Evolutionary conservation across 2,329 filamentous ascomycete species (phyloP).

Genomic region (Aspergillus terreus): DNA sequence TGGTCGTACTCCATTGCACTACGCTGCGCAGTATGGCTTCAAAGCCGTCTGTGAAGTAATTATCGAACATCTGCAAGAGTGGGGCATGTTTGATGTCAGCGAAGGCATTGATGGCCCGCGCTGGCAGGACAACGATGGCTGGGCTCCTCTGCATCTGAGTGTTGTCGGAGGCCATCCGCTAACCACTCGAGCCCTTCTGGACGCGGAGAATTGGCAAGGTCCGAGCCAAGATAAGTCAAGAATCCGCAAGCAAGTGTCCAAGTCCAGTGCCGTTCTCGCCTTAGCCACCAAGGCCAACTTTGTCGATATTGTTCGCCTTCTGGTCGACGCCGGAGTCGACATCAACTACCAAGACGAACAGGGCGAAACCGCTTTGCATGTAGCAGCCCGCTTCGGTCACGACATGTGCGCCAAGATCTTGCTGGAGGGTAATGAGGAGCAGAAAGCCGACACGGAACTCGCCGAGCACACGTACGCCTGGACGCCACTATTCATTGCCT

Average conservation of each 20-base stretch:
- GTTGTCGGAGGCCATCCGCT: conserved; percentile 87
- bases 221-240: conserved; percentile 58
- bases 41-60: conserved; percentile 84
- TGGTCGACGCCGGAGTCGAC: conserved; percentile 86
- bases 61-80: conserved; percentile 83
- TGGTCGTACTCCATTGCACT: conserved; percentile 82
- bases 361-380: conserved; percentile 86
- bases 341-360: conserved; percentile 89
- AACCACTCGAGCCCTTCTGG: conserved; percentile 76
- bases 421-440: conserved; percentile 63
- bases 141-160: conserved; percentile 84
- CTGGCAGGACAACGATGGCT: conserved; percentile 93
- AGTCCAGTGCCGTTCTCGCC: conserved; percentile 82
- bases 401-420: conserved; percentile 74
- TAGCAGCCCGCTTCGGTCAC: conserved; percentile 86
- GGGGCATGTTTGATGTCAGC: conserved; percentile 79
- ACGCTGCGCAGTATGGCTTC: conserved; percentile 91
- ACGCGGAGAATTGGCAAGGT: conserved; percentile 74
- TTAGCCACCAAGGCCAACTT: conserved; percentile 88
- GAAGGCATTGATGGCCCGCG: conserved; percentile 79
- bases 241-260: conserved; percentile 66
- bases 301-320: conserved; percentile 74
- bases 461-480: conserved; percentile 82
- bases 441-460: conserved; percentile 73
- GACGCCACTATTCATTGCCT: conserved; percentile 92